Conservation (phyloP, 2,329 filamentous ascomycete species). For the Aspergillus pseudonomiae region DNA sequence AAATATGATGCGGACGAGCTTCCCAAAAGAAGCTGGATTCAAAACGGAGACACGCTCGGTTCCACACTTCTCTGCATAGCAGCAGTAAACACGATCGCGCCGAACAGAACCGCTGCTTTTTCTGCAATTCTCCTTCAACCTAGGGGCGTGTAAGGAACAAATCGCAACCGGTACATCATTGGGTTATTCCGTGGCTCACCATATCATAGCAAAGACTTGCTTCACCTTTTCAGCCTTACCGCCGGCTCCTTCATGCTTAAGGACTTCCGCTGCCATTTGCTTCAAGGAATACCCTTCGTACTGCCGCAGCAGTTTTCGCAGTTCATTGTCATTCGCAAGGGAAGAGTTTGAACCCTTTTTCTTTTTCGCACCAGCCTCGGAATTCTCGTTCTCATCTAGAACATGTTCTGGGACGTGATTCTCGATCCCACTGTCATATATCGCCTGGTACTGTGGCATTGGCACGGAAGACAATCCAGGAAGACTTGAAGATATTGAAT, state of each 20-base stretch:
- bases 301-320: constrained; percentile 50
- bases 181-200: constrained; percentile 38
- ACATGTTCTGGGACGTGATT: constrained; percentile 45
- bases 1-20: constrained; percentile 93
- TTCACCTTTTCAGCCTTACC: constrained; percentile 56
- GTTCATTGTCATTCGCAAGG: constrained; percentile 53
- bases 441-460: constrained; percentile 41
- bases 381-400: constrained; percentile 46
- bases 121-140: constrained; percentile 52
- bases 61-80: constrained; percentile 90
- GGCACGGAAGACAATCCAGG: constrained; percentile 37
- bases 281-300: constrained; percentile 50
- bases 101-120: constrained; percentile 71
- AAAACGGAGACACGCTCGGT: constrained; percentile 92
- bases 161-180: neutral
- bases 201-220: constrained; percentile 57
- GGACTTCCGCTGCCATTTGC: constrained; percentile 52
- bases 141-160: constrained; percentile 26
- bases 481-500: constrained; percentile 40
- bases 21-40: constrained; percentile 96
- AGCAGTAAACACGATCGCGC: constrained; percentile 89
- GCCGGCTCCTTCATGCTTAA: constrained; percentile 53
- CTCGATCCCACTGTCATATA: constrained; percentile 48
- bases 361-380: constrained; percentile 47
- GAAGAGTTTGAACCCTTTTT: constrained; percentile 52